phyloP scores from a whole-genome alignment of 2,329 filamentous ascomycete species.

The Penicillium sclerotiorum region DNA sequence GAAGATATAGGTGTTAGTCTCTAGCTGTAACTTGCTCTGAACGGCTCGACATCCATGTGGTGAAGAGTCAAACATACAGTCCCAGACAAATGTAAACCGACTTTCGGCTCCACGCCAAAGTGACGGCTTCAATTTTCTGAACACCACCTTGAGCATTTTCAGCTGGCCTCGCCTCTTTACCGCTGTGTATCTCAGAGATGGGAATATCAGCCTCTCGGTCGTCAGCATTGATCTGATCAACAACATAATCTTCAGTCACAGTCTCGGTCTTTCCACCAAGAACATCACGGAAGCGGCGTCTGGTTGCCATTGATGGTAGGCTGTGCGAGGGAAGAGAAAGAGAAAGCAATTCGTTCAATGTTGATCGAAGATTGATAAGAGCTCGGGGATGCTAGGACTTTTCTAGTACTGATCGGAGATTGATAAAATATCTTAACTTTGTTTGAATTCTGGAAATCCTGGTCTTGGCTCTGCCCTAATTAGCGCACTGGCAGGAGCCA shows the following conservation, averaged over 20 bases:
- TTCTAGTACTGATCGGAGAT: background rate
- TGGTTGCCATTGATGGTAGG: background rate
- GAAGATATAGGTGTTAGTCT: background rate
- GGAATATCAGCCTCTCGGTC: background rate
- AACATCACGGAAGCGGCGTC: background rate
- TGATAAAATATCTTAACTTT: background rate
- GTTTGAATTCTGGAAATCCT: background rate
- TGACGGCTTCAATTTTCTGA: conserved; percentile 16
- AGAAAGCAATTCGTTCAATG: background rate
- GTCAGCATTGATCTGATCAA: background rate
- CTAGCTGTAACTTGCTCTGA: no score
- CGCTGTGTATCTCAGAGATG: background rate
- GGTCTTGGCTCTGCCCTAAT: background rate
- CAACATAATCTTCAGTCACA: background rate
- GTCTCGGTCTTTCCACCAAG: background rate
- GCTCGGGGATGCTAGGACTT: background rate
- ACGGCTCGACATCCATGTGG: background rate
- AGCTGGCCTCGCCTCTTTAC: conserved; percentile 1
- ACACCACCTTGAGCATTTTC: conserved; percentile 18
- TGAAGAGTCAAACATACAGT: background rate
- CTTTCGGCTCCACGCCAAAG: conserved; percentile 13
- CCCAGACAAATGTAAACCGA: conserved; percentile 15
- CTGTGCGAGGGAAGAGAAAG: background rate
- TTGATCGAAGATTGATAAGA: background rate
- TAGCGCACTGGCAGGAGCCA: no score